A percentile compares a stretch with the other conserved stretches of the same genome.
Evolutionary conservation across 805 yeast genomes (phyloP).

Genomic region (Yamadazyma olivae): DNA sequence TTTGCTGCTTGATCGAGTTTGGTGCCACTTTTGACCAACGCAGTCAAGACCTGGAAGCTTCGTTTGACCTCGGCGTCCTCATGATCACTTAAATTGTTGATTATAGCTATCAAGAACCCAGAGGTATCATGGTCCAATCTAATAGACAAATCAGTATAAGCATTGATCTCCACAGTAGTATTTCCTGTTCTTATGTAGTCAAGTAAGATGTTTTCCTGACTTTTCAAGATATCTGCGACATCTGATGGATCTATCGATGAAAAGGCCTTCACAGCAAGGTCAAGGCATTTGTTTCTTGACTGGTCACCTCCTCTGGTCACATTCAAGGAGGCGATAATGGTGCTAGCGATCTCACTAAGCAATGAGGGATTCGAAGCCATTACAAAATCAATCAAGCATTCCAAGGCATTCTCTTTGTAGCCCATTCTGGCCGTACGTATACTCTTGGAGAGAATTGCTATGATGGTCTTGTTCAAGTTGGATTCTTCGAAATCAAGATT

Average conservation of each 20-base stretch:
- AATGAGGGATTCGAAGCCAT: conserved; percentile 10
- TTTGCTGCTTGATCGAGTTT: not conserved
- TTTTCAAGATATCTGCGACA: not conserved
- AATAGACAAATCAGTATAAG: not conserved
- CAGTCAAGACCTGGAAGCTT: conserved; percentile 6
- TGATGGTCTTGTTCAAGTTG: conserved; percentile 1
- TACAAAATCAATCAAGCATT: conserved; percentile 14
- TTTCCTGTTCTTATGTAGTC: conserved; percentile 3
- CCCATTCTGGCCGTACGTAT: conserved; percentile 14
- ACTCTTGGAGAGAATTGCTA: conserved; percentile 16
- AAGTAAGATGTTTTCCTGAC: conserved; percentile 1
- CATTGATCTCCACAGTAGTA: not conserved
- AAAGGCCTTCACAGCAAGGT: not conserved
- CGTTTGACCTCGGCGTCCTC: conserved; percentile 6
- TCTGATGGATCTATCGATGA: not conserved
- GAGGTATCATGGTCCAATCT: conserved; percentile 2
- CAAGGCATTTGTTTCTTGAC: not conserved
- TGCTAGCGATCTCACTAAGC: conserved; percentile 2
- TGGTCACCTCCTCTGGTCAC: not conserved
- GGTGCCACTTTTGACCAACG: not conserved
- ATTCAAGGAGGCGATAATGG: not conserved
- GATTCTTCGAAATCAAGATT: conserved; percentile 5
- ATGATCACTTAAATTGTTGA: conserved; percentile 8
- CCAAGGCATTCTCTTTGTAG: conserved; percentile 17
- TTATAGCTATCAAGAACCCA: conserved; percentile 4